A percentile compares a stretch with the other conserved stretches of the same genome.
phyloP scores from a whole-genome alignment of 2,329 filamentous ascomycete species.

The Nannizziopsis barbatae region DNA sequence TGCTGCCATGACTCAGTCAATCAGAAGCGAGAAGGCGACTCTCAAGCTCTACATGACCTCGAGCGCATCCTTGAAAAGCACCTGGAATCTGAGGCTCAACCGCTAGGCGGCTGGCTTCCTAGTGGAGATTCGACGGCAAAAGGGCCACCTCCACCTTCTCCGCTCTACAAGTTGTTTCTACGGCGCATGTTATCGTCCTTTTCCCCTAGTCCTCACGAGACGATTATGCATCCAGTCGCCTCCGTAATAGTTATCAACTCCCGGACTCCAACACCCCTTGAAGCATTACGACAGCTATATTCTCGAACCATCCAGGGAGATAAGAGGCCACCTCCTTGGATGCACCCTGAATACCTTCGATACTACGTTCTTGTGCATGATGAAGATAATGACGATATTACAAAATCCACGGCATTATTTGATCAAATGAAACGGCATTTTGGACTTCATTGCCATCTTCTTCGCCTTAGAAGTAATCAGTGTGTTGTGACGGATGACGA shows the following conservation, averaged over 20 bases:
- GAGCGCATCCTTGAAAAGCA: conserved; percentile 73
- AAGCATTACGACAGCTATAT: conserved; percentile 75
- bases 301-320: conserved; percentile 69
- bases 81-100: conserved; percentile 59
- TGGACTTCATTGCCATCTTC: conserved; percentile 83
- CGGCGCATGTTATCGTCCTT: conserved; percentile 70
- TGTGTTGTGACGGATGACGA: conserved; percentile 87
- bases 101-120: conserved; percentile 21
- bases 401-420: conserved; percentile 77
- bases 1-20: conserved; percentile 27
- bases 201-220: conserved; percentile 72
- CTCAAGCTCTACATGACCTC: conserved; percentile 45
- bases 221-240: conserved; percentile 87
- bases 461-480: conserved; percentile 72
- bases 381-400: conserved; percentile 88
- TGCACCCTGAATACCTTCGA: conserved; percentile 80
- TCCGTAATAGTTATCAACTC: conserved; percentile 94
- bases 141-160: conserved; percentile 46
- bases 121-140: conserved; percentile 19
- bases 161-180: conserved; percentile 77
- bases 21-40: conserved; percentile 21
- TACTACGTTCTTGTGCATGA: conserved; percentile 97
- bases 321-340: conserved; percentile 65
- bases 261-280: conserved; percentile 68
- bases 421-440: conserved; percentile 99